Evolutionary conservation across 345 rosid species (phyloP), one percentile per base, ranked within the genome.

Genomic region (Barbarea vulgaris): DNA sequence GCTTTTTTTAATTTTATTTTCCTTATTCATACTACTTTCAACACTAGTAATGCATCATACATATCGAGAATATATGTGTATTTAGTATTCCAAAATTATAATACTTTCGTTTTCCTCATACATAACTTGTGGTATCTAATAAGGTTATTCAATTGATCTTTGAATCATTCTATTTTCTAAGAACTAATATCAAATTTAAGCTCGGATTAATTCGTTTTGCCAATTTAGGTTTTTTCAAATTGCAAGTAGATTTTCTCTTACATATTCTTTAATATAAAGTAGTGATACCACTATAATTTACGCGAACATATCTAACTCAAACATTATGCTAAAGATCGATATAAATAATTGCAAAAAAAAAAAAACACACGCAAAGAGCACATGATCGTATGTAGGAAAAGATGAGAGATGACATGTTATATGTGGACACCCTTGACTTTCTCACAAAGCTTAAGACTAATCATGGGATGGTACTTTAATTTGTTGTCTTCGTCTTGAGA

Each of bases 341-440:
- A 48, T 11, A 31, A 48, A 60, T 15, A 69, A 39, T 6, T 33
- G 41, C 7, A 13, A 18, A 67, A 39, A 4, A 37, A 4, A 25
- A n/a, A 27, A 55, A 13, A 54, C 65, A 77, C 59, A 55, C 76
- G 76, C 71, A 77, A 77, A 63, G 66, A 56, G 76, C 76, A 77
- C 80, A 70, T 77, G 80, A 69, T 76, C 69, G 41, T 76, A 51
- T 19, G 69, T 75, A 68, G 31, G 46, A 52, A 76, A 60, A 39
- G 69, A 61, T 28, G 41, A 22, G 69, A 76, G 66, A 55, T 54
- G 71, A 55, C 71, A 70, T 77, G 76, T 77, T 70, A 27, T 64
- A 7, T 61, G 79, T 51, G 75, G 79, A 76, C 79, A 76, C 31
- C 71, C 80, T 77, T 77, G 76, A 77, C 80, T 77, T 77, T 77